phyloP scores from a whole-genome alignment of 2,329 filamentous ascomycete species.

The Fusarium liriodendri region DNA sequence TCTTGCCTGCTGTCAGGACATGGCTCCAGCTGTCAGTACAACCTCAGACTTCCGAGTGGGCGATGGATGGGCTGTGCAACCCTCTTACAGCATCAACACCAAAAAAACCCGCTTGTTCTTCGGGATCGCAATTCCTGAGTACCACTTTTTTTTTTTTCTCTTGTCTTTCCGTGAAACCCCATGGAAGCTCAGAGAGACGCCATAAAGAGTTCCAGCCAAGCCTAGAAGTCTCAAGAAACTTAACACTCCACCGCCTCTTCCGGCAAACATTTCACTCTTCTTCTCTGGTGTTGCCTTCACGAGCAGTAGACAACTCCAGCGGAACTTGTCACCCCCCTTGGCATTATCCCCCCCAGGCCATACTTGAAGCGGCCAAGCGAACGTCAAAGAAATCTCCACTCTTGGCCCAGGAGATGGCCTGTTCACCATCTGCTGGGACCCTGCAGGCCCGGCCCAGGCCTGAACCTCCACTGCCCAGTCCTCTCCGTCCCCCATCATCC shows the following conservation, averaged over 20 bases:
- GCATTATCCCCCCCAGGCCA: neutral
- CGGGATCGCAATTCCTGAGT: neutral
- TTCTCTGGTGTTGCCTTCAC: neutral
- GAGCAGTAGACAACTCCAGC: neutral
- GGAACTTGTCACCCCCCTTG: neutral
- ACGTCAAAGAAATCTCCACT: neutral
- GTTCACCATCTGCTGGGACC: constrained; percentile 13
- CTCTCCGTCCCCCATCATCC: constrained; percentile 12
- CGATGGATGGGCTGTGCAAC: neutral
- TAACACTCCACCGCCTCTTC: neutral
- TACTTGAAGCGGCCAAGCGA: constrained; percentile 4
- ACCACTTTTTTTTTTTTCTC: neutral
- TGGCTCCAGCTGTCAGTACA: constrained; percentile 2
- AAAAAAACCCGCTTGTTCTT: neutral
- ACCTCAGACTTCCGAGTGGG: neutral
- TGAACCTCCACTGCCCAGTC: neutral
- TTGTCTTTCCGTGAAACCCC: constrained; percentile 9
- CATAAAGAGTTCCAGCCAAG: constrained; percentile 19
- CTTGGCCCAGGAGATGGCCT: constrained; percentile 11
- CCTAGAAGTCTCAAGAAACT: constrained; percentile 4
- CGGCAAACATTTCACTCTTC: neutral
- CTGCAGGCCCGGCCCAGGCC: constrained; percentile 1
- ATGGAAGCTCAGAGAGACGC: constrained; percentile 12
- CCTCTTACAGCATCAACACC: neutral
- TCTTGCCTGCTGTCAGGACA: neutral